Percentiles rank a stretch among this genome's conserved stretches.
phyloP scores from a whole-genome alignment of 345 rosid species.

The Linum tenue region DNA sequence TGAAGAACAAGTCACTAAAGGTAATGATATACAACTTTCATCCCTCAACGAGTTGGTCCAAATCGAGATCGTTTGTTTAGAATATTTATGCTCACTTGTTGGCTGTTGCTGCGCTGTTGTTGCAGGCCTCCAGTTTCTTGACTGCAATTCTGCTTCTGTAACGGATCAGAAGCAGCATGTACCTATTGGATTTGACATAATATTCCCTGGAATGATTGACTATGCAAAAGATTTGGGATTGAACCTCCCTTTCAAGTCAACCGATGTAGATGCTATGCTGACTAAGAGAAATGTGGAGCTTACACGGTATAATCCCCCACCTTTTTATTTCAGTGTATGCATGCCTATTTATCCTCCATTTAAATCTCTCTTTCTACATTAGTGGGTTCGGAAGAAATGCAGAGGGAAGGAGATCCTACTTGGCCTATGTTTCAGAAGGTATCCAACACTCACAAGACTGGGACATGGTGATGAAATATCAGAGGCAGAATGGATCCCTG shows the following conservation, averaged over 20 bases:
- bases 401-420: not conserved
- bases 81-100: not conserved
- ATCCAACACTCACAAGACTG: not conserved
- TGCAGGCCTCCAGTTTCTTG: conserved; percentile 2
- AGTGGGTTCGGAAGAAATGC: not conserved
- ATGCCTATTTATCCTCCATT: not conserved
- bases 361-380: not conserved
- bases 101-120: too few relatives aligned
- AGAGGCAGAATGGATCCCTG: conserved; percentile 9
- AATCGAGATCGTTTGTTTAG: not conserved
- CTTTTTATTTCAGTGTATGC: not conserved
- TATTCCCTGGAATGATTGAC: conserved; percentile 11
- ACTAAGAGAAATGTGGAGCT: not conserved
- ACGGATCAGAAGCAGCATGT: not conserved
- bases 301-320: not conserved
- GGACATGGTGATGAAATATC: conserved; percentile 9
- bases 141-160: conserved; percentile 5
- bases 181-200: conserved; percentile 12
- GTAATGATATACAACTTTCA: not conserved
- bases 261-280: not conserved
- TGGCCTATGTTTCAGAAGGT: conserved; percentile 12
- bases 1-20: conserved; percentile 2
- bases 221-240: not conserved
- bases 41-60: not conserved
- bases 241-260: conserved; percentile 1